Percentiles rank a stretch among this genome's conserved stretches.
Conservation (phyloP, 2,329 filamentous ascomycete genomes). For the Cercospora janseana region DNA sequence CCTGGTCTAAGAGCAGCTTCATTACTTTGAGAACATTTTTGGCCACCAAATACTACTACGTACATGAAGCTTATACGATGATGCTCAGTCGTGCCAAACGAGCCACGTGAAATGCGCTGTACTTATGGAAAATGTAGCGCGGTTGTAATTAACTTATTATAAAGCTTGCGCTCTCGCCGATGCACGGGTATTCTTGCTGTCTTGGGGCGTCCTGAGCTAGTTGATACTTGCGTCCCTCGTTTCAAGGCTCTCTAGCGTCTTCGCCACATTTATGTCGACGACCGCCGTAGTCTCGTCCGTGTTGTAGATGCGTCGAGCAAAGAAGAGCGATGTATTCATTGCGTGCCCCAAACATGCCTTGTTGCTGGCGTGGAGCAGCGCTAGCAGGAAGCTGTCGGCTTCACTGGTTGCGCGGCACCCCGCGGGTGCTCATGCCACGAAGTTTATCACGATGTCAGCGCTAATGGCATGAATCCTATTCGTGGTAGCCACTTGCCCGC, state of each 20-base stretch:
- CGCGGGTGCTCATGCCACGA: no score
- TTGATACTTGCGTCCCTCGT: neutral
- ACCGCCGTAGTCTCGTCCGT: no score
- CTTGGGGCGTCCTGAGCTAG: neutral
- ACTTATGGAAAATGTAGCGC: no score
- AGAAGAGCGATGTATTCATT: no score
- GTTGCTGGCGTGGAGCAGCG: no score
- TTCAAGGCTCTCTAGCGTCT: neutral
- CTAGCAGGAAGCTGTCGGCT: no score
- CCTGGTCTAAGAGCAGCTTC: neutral
- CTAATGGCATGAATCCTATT: neutral
- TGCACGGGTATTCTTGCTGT: neutral
- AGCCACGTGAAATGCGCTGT: no score
- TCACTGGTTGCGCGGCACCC: no score
- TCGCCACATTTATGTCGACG: neutral
- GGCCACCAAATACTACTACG: neutral
- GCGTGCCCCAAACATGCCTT: no score
- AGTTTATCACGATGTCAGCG: neutral
- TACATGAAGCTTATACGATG: neutral
- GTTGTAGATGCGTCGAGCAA: no score
- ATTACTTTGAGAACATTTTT: neutral
- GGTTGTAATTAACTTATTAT: neutral
- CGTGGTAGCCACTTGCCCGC: neutral
- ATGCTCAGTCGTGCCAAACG: no score
- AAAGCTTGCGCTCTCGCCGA: neutral